Evolutionary conservation across 1,284 basidiomycete genomes (phyloP).

Genomic region (Chiua sp.): DNA sequence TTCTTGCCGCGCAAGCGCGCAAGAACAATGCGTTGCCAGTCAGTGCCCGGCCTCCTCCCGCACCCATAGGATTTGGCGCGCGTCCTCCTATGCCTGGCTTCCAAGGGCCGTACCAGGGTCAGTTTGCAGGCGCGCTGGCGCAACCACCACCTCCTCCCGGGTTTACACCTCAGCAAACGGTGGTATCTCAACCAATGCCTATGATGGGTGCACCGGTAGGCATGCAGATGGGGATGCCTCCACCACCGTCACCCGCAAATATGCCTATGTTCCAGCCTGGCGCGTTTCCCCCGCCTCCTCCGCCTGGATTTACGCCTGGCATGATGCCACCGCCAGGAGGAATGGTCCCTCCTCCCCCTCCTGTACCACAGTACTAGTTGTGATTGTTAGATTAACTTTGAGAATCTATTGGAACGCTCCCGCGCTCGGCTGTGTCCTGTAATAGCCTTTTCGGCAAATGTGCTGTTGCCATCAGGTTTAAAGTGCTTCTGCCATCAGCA

Average conservation of each 20-base stretch:
- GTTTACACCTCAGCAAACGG: conserved; percentile 71
- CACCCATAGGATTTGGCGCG: conserved; percentile 70
- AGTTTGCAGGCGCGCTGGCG: conserved; percentile 84
- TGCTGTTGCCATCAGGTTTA: background rate
- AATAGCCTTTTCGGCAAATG: conserved; percentile 9
- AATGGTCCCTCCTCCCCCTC: conserved; percentile 40
- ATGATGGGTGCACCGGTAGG: conserved; percentile 42
- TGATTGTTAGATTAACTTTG: conserved; percentile 10
- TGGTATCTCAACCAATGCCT: conserved; percentile 51
- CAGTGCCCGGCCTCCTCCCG: conserved; percentile 67
- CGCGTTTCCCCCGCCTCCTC: conserved; percentile 36
- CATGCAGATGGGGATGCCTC: conserved; percentile 49
- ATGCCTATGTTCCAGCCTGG: conserved; percentile 41
- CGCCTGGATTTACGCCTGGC: conserved; percentile 37
- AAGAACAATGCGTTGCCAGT: conserved; percentile 91
- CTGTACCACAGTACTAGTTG: conserved; percentile 37
- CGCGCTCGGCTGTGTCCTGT: background rate
- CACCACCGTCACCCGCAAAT: conserved; percentile 36
- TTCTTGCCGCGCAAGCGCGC: conserved; percentile 93
- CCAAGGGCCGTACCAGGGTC: conserved; percentile 82
- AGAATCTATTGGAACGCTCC: background rate
- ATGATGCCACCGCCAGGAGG: conserved; percentile 32
- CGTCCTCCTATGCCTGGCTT: conserved; percentile 66
- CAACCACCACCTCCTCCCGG: conserved; percentile 72
- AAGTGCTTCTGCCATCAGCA: too few species aligned